Base-by-base conservation (phyloP, 2,329 filamentous ascomycete species). In the Didymella keratinophila region DNA sequence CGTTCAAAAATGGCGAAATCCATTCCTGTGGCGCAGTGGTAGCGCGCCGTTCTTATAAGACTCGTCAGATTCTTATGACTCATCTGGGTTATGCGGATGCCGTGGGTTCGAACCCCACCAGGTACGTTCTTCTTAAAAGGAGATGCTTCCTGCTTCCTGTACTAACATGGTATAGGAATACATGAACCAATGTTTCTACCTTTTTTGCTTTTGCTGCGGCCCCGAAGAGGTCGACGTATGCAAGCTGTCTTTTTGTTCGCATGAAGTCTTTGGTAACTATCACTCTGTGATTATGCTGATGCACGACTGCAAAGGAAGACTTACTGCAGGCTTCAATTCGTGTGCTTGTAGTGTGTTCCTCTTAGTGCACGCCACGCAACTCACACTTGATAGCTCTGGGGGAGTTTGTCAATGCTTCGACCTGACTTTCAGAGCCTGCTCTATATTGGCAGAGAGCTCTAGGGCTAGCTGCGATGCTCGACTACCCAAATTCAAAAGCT, bases 41-140 rank as follows among this genome's bases (percentile, higher is more conserved):
- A 80, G 78, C 78, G 78, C 78, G 78, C 76, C 76, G 78, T 79
- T 78, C 79, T 81, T 79, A 79, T 80, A 80, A 70, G 64, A 61
- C 61, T 73, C 68, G 69, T 73, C 69, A 71, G 71, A 74, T 57
- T 66, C 63, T 64, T 74, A 73, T 74, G 72, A 67, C 67, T 68
- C 62, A 67, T 69, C 72, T 64, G 62, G 69, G 74, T 75, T 73
- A 79, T 78, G 77, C 77, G 76, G 76, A 79, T 78, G 77, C 75
- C 78, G 77, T 73, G 76, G 76, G 76, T 76, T 77, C 73, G 74
- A 76, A 28, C 68, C 70, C 70, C 70, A 71, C 70, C 68, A 66
- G 70, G 69, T 60, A 60, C 56, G 56, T 60, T 55, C 46, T 37
- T 54, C 34, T 47, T 5, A n/a, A 55, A 43, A 30, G 42, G 21